These are phyloP conservation scores for Sporisorium scitamineum DNA, from an alignment of 1,284 basidiomycete genomes.

Conservation along the genomic window DNA sequence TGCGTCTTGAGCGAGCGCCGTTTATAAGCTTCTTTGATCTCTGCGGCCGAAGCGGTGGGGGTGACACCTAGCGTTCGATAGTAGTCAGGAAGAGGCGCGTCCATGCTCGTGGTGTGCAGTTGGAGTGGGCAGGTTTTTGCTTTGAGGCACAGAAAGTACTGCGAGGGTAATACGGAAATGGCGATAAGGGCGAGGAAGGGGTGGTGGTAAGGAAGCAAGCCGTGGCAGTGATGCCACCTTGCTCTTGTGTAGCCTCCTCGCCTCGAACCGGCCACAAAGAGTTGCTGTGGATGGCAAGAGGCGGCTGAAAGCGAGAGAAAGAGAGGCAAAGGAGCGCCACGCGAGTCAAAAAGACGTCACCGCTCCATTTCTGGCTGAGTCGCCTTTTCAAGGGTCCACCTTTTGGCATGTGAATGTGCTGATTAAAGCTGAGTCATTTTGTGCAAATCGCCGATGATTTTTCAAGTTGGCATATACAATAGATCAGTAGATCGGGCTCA, in stretches of 20 bases:
- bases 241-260: not conserved
- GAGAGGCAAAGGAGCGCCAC: not conserved
- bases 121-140: not conserved
- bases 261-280: not conserved
- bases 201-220: not conserved
- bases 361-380: constrained; percentile 11
- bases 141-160: not conserved
- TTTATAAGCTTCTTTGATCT: constrained; percentile 84
- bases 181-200: not conserved
- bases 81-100: constrained; percentile 60
- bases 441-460: not conserved
- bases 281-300: not conserved
- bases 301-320: constrained; percentile 18
- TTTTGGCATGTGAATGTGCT: constrained; percentile 36
- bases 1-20: constrained; percentile 82
- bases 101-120: constrained; percentile 27
- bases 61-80: constrained; percentile 70
- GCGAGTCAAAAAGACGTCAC: constrained; percentile 18
- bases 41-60: constrained; percentile 77
- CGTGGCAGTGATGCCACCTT: not conserved
- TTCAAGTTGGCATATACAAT: too few species aligned
- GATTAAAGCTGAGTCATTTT: constrained; percentile 49
- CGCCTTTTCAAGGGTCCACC: constrained; percentile 2
- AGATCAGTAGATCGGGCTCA: not conserved
- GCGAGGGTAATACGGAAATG: constrained; percentile 1